Evolutionary conservation across 768 basidiomycete genomes (phyloP).

Genomic region (Leucocoprinus birnbaumii): DNA sequence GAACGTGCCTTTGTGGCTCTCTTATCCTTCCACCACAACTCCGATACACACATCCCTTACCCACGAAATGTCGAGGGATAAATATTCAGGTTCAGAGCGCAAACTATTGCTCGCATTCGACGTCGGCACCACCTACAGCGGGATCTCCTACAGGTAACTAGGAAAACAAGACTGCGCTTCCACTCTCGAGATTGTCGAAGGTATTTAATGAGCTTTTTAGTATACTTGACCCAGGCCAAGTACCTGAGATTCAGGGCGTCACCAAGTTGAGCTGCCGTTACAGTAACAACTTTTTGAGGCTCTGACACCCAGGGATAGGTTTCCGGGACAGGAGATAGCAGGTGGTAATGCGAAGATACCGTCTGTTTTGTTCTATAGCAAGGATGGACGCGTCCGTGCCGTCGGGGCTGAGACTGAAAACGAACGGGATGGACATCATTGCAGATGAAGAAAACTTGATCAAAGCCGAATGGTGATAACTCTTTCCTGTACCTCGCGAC

Average conservation of each 20-base stretch:
- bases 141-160: conserved; percentile 14
- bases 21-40: too few relatives aligned
- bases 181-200: conserved; percentile 17
- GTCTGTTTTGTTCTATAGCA: conserved; percentile 15
- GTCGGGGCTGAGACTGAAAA: conserved; percentile 13
- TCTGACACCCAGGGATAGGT: conserved; percentile 10
- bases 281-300: neutral
- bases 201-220: conserved; percentile 12
- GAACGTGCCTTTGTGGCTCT: too few relatives aligned
- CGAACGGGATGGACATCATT: conserved; percentile 13
- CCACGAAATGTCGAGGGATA: conserved; percentile 2
- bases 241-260: conserved; percentile 24
- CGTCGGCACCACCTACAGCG: conserved; percentile 16
- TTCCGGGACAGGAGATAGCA: conserved; percentile 14
- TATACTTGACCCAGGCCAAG: conserved; percentile 23
- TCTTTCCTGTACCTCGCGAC: neutral
- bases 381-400: conserved; percentile 9
- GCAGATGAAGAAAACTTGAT: conserved; percentile 15
- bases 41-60: neutral
- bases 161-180: too few relatives aligned
- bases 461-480: conserved; percentile 13
- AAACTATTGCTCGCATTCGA: conserved; percentile 15
- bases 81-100: conserved; percentile 12
- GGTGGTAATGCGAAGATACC: conserved; percentile 17
- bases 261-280: conserved; percentile 18